Conservation (phyloP, 208 protist species). For the Trypanosoma congolense region DNA sequence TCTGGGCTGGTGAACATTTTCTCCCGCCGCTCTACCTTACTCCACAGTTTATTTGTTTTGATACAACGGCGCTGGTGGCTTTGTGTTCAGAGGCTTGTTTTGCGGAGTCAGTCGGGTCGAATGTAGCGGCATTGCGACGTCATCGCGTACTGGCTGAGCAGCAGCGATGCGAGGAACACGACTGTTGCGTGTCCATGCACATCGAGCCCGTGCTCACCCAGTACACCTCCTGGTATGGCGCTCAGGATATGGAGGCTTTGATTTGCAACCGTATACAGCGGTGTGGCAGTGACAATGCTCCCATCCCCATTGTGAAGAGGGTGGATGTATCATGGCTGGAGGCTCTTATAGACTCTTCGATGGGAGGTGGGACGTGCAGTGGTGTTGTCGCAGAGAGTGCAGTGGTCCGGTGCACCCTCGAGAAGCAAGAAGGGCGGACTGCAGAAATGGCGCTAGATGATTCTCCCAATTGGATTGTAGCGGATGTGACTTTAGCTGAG, state of each 20-base stretch:
- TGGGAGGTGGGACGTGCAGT: not conserved
- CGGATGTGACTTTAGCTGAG: constrained; percentile 59
- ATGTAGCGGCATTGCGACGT: constrained; percentile 20
- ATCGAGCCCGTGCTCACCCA: constrained; percentile 36
- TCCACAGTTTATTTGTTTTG: constrained; percentile 46
- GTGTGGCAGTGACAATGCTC: not conserved
- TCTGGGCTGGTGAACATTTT: constrained; percentile 4
- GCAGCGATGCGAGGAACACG: constrained; percentile 32
- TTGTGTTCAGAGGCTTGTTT: constrained; percentile 70
- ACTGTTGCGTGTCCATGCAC: constrained; percentile 25
- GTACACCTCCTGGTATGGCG: constrained; percentile 30
- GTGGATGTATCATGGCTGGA: constrained; percentile 22
- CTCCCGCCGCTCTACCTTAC: constrained; percentile 14
- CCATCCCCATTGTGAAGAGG: not conserved
- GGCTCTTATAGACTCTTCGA: not conserved
- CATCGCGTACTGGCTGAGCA: constrained; percentile 59
- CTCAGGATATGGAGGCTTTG: constrained; percentile 6
- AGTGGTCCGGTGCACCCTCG: not conserved
- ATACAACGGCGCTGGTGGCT: constrained; percentile 68
- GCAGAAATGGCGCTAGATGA: not conserved
- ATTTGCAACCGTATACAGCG: constrained; percentile 15
- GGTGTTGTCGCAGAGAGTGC: constrained; percentile 1
- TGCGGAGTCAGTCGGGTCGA: constrained; percentile 9
- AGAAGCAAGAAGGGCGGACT: not conserved
- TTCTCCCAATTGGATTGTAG: constrained; percentile 58